phyloP scores from a whole-genome alignment of 805 yeast species.

The Lipomyces yamanashiensis region DNA sequence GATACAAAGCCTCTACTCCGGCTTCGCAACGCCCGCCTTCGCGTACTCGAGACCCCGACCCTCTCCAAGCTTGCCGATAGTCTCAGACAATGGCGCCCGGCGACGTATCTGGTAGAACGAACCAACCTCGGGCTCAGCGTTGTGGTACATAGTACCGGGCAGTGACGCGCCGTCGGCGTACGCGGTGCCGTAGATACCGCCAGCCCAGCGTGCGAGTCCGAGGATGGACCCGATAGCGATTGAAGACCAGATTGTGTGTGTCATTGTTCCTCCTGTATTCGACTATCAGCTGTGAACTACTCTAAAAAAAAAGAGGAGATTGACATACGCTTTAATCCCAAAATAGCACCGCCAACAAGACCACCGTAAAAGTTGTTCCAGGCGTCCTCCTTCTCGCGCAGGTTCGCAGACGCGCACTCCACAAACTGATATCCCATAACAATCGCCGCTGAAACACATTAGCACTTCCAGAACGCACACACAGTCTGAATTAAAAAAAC shows the following conservation, averaged over 20 bases:
- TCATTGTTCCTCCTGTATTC: conserved; percentile 16
- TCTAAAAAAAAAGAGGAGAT: not conserved
- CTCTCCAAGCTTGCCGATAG: conserved; percentile 72
- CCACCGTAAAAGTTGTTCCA: conserved; percentile 49
- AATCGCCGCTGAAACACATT: conserved; percentile 47
- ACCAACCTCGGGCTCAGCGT: conserved; percentile 14
- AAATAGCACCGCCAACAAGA: conserved; percentile 25
- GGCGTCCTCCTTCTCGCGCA: conserved; percentile 66
- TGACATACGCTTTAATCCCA: conserved; percentile 16
- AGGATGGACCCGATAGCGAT: conserved; percentile 28
- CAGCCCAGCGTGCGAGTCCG: conserved; percentile 55
- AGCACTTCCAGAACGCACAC: not conserved
- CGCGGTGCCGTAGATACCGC: conserved; percentile 46
- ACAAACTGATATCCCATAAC: conserved; percentile 55
- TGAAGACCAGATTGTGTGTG: conserved; percentile 19
- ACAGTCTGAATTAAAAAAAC: not conserved
- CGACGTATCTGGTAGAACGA: conserved; percentile 80
- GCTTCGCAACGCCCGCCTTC: conserved; percentile 14
- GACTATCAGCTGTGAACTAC: not conserved
- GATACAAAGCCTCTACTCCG: not conserved
- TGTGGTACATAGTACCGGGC: conserved; percentile 12
- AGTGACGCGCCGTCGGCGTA: conserved; percentile 44
- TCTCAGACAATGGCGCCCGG: conserved; percentile 82
- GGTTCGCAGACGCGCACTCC: conserved; percentile 56
- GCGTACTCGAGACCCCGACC: conserved; percentile 38